Evolutionary conservation across 1,284 basidiomycete species (phyloP), one percentile per base, ranked within the genome.

Genomic region (Heterobasidion occidentale): DNA sequence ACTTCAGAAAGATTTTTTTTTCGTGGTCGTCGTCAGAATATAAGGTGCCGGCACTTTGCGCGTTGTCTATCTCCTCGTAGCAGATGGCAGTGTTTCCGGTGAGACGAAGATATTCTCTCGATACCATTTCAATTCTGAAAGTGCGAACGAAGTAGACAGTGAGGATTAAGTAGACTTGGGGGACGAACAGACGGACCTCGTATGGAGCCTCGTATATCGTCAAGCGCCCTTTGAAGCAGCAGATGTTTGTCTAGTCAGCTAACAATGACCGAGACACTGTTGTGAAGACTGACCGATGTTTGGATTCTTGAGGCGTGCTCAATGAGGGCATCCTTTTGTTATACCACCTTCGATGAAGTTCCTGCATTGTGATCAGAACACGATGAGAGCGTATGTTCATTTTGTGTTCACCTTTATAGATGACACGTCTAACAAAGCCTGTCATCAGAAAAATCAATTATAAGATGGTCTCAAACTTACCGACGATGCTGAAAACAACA

Each of bases 181-280:
- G 49, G 47, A 3, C 11, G 47, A 7, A 35, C 47, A 7, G n/a
- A 49, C 61, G 9, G 54, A 90, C 88, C 90, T 72, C 70, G 68
- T 51, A 94, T 92, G 6, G 90, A 92, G 7, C 77, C 77, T 27
- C 72, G 72, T 56, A 94, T 93, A 61, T 94, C 91, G 58, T 85
- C 84, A 57, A 92, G 68, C 7, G 92, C 91, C 46, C 90, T 90
- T 61, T 3, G 48, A 35, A 51, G 9, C 56, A 50, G 4, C 3
- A 27, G 27, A 27, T 27, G 27, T 27, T 27, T 27, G 27, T 27
- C 27, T 52, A 33, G 56, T 54, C 50, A 42, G 33, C 60, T 35
- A 9, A 27, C n/a, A n/a, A 7, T 14, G 20, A 20, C n/a, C 11
- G 46, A 46, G 42, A 36, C 15, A 20, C 3, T 36, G 9, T 45